These are phyloP conservation scores for Cryptosporidium andersoni DNA, from an alignment of 169 alveolate genomes.

Conservation along the genomic window DNA sequence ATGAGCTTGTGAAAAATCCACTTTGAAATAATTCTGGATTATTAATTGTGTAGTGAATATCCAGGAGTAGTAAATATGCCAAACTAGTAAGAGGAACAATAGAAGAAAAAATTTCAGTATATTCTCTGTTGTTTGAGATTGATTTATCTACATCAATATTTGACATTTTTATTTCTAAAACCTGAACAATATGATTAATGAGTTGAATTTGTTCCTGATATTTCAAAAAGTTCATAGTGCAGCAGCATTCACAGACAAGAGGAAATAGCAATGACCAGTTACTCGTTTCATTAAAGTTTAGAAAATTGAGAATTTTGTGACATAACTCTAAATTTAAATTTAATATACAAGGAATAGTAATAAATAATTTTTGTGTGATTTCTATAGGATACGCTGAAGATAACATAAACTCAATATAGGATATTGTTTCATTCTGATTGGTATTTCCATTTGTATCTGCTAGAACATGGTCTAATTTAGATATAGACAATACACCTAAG, in stretches of 20 bases:
- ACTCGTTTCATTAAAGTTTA: slow-evolving; percentile 7
- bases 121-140: not conserved
- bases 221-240: slow-evolving; percentile 29
- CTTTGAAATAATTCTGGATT: not conserved
- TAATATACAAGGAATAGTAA: slow-evolving; percentile 18
- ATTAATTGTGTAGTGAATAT: slow-evolving; percentile 17
- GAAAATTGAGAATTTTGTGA: slow-evolving; percentile 2
- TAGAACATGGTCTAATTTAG: no score
- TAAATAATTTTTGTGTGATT: slow-evolving; percentile 37
- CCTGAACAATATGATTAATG: slow-evolving; percentile 12
- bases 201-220: not conserved
- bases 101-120: slow-evolving; percentile 5
- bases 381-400: slow-evolving; percentile 11
- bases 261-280: slow-evolving; percentile 50
- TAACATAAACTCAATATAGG: slow-evolving; percentile 19
- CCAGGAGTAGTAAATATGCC: slow-evolving; percentile 44
- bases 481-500: no score
- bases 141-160: not conserved
- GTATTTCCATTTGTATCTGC: no score
- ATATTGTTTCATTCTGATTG: no score
- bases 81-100: slow-evolving; percentile 42
- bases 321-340: not conserved
- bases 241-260: slow-evolving; percentile 51
- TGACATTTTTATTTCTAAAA: slow-evolving; percentile 11
- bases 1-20: not conserved